phyloP scores from a whole-genome alignment of 1,139 yeast species.

The Scheffersomyces quercinus region DNA sequence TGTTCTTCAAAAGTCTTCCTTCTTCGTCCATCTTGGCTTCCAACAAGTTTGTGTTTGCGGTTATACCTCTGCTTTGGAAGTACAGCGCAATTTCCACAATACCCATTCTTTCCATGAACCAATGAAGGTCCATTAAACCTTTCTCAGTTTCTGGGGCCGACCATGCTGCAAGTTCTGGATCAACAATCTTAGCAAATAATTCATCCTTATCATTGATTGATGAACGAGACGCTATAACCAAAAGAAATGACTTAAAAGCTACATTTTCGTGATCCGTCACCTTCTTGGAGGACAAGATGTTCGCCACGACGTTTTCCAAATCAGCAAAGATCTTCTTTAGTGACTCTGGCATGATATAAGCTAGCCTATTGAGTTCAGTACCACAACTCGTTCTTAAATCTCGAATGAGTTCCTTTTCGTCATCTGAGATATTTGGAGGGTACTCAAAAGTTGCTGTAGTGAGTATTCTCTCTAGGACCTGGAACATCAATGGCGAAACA shows the following conservation, averaged over 20 bases:
- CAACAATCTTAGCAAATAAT: constrained; percentile 82
- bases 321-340: constrained; percentile 78
- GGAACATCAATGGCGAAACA: constrained; percentile 69
- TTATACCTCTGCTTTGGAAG: constrained; percentile 78
- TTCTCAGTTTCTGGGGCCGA: constrained; percentile 87
- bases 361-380: constrained; percentile 89
- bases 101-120: constrained; percentile 98
- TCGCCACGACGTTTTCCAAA: constrained; percentile 76
- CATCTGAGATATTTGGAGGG: constrained; percentile 67
- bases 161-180: constrained; percentile 92
- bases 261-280: constrained; percentile 90
- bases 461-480: constrained; percentile 81
- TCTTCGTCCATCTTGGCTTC: constrained; percentile 88
- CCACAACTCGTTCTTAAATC: constrained; percentile 93
- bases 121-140: constrained; percentile 83
- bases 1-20: constrained; percentile 73
- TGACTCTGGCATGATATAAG: constrained; percentile 91
- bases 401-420: constrained; percentile 75
- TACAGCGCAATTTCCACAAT: constrained; percentile 91
- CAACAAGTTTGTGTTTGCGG: constrained; percentile 72
- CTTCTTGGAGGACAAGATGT: constrained; percentile 66
- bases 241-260: constrained; percentile 85
- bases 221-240: constrained; percentile 90
- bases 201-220: constrained; percentile 67
- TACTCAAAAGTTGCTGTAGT: constrained; percentile 86